phyloP scores from a whole-genome alignment of 2,329 filamentous ascomycete genomes.

The Colletotrichum viniferum region DNA sequence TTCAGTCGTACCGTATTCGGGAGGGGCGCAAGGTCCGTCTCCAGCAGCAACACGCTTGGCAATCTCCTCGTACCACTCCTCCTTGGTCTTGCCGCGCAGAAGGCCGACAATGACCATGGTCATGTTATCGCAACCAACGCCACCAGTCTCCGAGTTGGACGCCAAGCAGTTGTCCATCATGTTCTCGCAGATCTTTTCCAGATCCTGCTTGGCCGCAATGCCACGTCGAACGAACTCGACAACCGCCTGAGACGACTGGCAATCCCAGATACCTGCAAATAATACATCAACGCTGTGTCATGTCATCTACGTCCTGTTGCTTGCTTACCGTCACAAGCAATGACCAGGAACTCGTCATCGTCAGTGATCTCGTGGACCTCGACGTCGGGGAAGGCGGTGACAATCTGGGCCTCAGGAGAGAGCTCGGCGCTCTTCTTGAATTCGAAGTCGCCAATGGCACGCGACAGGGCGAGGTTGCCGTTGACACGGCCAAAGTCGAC shows the following conservation, averaged over 20 bases:
- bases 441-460: conserved; percentile 98
- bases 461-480: conserved; percentile 93
- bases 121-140: conserved; percentile 99
- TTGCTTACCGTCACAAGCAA: conserved; percentile 86
- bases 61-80: conserved; percentile 98
- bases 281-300: not conserved
- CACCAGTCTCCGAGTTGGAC: conserved; percentile 96
- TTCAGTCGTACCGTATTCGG: conserved; percentile 90
- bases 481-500: conserved; percentile 99
- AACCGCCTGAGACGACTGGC: conserved; percentile 96
- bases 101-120: conserved; percentile 93
- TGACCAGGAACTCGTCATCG: conserved; percentile 93
- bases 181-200: conserved; percentile 97
- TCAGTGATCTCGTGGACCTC: conserved; percentile 87
- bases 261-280: conserved; percentile 93
- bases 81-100: conserved; percentile 89
- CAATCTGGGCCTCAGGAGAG: conserved; percentile 97
- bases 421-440: conserved; percentile 99
- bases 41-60: conserved; percentile 92
- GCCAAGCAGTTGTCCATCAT: conserved; percentile 99
- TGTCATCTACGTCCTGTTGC: not conserved
- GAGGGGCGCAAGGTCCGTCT: conserved; percentile 97
- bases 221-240: conserved; percentile 96
- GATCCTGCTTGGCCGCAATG: conserved; percentile 93
- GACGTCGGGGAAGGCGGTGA: conserved; percentile 95